These are phyloP conservation scores for Puccinellia tenuiflora DNA, from an alignment of 176 grass and related monocot species.

Conservation along the genomic window DNA sequence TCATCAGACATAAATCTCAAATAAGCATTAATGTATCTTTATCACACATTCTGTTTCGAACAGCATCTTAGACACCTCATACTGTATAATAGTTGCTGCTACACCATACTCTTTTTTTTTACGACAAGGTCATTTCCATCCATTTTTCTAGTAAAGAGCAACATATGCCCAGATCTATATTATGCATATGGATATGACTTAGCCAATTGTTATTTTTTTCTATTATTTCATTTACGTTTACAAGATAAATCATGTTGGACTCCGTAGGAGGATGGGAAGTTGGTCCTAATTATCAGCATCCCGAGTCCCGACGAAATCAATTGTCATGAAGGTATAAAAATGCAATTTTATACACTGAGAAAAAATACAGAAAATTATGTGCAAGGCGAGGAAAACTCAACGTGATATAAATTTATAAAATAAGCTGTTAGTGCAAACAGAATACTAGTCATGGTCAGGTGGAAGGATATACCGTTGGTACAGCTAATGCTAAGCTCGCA, in stretches of 20 bases:
- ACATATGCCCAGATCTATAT: neutral
- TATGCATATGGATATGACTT: neutral
- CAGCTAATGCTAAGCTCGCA: constrained; percentile 73
- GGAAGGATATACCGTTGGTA: constrained; percentile 73
- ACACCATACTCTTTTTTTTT: neutral
- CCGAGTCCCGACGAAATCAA: neutral
- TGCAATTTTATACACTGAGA: neutral
- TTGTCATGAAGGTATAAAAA: neutral
- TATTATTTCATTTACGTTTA: neutral
- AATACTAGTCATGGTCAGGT: neutral
- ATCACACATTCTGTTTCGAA: neutral
- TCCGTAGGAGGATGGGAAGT: neutral
- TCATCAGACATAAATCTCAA: neutral
- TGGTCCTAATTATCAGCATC: neutral
- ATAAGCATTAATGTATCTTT: neutral
- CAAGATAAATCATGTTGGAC: neutral
- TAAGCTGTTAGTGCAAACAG: neutral
- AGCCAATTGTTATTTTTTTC: neutral
- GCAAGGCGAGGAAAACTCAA: neutral
- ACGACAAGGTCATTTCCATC: neutral
- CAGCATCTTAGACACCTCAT: neutral
- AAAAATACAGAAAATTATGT: neutral
- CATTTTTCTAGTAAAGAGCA: neutral
- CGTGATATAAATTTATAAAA: neutral
- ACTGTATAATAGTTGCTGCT: neutral